Base-by-base conservation (phyloP, 2,329 filamentous ascomycete genomes). In the Trichoderma guizhouense region DNA sequence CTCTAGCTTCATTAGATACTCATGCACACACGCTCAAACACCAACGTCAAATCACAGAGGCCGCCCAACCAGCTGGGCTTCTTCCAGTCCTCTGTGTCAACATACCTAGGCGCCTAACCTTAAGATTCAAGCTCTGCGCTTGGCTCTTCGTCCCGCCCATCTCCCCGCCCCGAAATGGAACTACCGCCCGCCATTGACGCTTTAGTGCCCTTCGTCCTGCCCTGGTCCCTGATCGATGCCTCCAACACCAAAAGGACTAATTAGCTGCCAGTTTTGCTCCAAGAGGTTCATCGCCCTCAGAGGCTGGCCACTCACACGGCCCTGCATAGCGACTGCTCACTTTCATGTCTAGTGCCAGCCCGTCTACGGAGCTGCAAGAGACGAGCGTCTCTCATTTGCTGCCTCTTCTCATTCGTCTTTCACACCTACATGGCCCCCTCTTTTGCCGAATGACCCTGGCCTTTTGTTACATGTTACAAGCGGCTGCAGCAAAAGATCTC, bases 401-500 rank as follows among this genome's bases (percentile, higher is more conserved):
- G 57, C n/a, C 11, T 62, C 66, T n/a, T 1, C 39, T 61, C 18
- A n/a, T 14, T 34, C 39, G 39, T 36, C n/a, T 3, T 36, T 26
- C 47, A 51, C 34, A 14, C 55, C 64, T 36, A 43, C 55, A 51
- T 24, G 53, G 30, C 32, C 51, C 55, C 39, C 39, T 39, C 39
- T 28, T 62, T 30, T 47, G 28, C 55, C 3, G 36, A 24, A n/a
- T 43, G 57, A 69, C 12, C 61, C 32, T 65, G 61, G 34, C 18
- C 14, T 60, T 47, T 62, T 36, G 12, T 51, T 65, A 30, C 21
- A 60, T 36, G 12, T 51, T 65, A 30, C 62, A 60, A 53, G 32
- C 66, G 64, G 64, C 57, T 62, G 70, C 70, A 69, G 64, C 70
- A 43, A 43, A 32, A 55, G 70, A 72, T 72, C 70, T 72, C 53